Conservation (phyloP, 768 basidiomycete genomes). For the Suillus occidentalis region DNA sequence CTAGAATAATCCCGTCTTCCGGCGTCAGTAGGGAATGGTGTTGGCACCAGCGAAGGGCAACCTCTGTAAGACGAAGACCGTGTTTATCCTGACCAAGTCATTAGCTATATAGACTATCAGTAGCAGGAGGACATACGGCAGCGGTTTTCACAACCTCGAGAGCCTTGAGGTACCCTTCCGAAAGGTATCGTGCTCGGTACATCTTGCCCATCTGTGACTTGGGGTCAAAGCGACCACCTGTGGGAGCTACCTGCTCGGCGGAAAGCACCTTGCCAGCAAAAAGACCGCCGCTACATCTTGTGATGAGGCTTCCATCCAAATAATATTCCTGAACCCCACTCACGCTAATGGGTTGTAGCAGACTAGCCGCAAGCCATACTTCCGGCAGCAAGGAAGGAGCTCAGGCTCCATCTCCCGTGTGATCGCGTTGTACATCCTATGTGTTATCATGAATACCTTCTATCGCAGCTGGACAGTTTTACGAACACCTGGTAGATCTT, state of each 20-base stretch:
- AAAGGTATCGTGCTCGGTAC: slow-evolving; percentile 48
- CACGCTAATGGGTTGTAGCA: slow-evolving; percentile 57
- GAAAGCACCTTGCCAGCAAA: slow-evolving; percentile 54
- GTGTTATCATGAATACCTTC: not conserved
- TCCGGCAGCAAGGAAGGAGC: slow-evolving; percentile 56
- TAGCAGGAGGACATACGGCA: slow-evolving; percentile 33
- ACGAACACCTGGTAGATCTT: slow-evolving; percentile 56
- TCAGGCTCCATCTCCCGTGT: slow-evolving; percentile 48
- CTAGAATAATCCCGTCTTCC: slow-evolving; percentile 48
- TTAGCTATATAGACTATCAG: not conserved
- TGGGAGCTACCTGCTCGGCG: slow-evolving; percentile 27
- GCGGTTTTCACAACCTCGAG: slow-evolving; percentile 39
- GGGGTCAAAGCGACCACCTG: slow-evolving; percentile 44
- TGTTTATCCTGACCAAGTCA: slow-evolving; percentile 38
- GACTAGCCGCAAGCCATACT: slow-evolving; percentile 56
- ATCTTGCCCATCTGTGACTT: slow-evolving; percentile 38
- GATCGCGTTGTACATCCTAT: slow-evolving; percentile 48
- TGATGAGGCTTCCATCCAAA: not conserved
- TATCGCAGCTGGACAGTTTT: not conserved
- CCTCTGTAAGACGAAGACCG: slow-evolving; percentile 48
- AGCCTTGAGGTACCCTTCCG: slow-evolving; percentile 43
- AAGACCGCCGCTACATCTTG: slow-evolving; percentile 44
- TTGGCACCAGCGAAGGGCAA: slow-evolving; percentile 62
- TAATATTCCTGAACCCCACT: slow-evolving; percentile 2
- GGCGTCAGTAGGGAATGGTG: slow-evolving; percentile 50